Base-by-base conservation (phyloP, 352 stramenopile species). In the Blastocystis sp. region DNA sequence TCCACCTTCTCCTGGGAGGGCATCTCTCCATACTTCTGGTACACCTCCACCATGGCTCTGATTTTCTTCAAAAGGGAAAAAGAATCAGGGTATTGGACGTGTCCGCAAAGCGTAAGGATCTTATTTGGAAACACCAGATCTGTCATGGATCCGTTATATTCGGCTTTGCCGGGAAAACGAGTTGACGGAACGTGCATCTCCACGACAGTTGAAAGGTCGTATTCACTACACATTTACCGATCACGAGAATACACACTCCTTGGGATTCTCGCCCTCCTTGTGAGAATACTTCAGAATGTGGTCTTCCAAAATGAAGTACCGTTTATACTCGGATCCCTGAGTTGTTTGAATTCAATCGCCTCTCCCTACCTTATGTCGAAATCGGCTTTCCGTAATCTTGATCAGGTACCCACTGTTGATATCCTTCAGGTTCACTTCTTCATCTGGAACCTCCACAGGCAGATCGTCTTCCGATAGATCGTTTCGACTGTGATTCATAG, bases 61-160 rank as follows among this genome's bases (percentile, higher is more conserved):
- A 81, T 51, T 42, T 81, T 81, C 48, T 40, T 48, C 46, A 81
- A 21, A 6, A 81, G 44, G 4, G 29, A 40, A 44, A 49, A 29
- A 0, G 69, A 81, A 34, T 44, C 48, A 27, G 69, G 69, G 53
- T 63, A 51, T 40, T 42, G 9, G 4, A 32, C 18, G 27, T 64
- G 42, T 2, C 40, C 69, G 21, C 44, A 27, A 29, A 81, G 16
- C 34, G 69, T 81, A 18, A 81, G 9, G 18, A 61, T 48, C 46
- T 32, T 48, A 29, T 81, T 29, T 32, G 48, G 44, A 65, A 81
- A 81, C n/a, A 65, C 69, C 14, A 81, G 29, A 21, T 81, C 69
- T 1, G 63, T 57, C 21, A 81, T 36, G 21, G 34, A 49, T 34
- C 56, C 48, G 32, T 61, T 48, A 48, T 63, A 64, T 1, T 64